A percentile compares a stretch with the other conserved stretches of the same genome.
These are phyloP conservation scores for Macrotyloma uniflorum DNA, from an alignment of 306 rosid species.

Conservation along the genomic window DNA sequence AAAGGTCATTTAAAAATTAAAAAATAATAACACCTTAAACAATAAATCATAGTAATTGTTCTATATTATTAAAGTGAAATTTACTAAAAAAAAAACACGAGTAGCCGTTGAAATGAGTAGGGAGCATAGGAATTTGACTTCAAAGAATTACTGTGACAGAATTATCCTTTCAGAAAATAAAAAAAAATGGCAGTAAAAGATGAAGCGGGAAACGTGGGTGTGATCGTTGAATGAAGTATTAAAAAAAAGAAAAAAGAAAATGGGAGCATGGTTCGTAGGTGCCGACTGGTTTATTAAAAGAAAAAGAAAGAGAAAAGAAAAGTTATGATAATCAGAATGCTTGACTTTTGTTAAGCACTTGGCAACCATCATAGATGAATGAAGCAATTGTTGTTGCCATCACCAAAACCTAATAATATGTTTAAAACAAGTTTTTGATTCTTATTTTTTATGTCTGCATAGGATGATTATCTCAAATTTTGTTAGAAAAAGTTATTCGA, in stretches of 20 bases:
- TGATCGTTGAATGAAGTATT: background rate
- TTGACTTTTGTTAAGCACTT: conserved; percentile 22
- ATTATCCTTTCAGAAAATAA: no score
- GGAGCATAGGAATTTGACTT: no score
- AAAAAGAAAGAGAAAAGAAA: background rate
- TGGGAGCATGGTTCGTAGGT: conserved; percentile 9
- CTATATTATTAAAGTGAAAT: no score
- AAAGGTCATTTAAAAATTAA: no score
- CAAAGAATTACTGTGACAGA: no score
- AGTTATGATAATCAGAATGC: background rate
- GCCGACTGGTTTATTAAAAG: background rate
- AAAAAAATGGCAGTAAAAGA: background rate
- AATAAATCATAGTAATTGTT: no score
- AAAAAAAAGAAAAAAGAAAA: conserved; percentile 3
- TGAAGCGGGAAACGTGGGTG: background rate
- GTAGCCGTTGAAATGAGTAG: no score
- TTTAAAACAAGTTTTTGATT: background rate
- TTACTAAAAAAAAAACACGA: no score
- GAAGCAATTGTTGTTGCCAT: conserved; percentile 13
- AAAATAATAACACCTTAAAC: no score
- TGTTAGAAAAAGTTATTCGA: no score
- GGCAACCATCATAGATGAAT: background rate
- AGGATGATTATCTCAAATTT: no score
- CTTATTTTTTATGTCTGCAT: background rate
- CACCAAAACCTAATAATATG: conserved; percentile 10